Conservation (phyloP, 768 basidiomycete genomes). For the Imleria badia region DNA sequence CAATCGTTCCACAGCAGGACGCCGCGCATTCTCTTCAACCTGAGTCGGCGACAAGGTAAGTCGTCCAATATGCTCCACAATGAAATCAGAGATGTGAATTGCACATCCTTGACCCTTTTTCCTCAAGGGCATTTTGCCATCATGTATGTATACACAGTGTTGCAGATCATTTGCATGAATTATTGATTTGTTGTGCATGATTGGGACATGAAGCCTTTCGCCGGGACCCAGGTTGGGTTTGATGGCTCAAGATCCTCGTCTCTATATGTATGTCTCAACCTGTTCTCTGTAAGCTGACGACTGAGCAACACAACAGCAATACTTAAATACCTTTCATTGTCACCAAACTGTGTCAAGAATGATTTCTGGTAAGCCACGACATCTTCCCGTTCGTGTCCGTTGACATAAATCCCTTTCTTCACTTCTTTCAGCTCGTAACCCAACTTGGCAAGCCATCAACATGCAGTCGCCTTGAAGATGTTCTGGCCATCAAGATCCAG, state of each 20-base stretch:
- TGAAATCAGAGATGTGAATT: constrained; percentile 44
- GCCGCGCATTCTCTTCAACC: background rate
- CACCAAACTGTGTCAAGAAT: background rate
- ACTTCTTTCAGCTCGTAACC: constrained; percentile 22
- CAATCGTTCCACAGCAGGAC: background rate
- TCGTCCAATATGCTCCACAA: constrained; percentile 7
- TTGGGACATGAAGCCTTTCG: background rate
- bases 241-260: background rate
- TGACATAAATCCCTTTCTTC: constrained; percentile 26
- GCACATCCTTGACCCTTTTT: constrained; percentile 36
- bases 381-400: constrained; percentile 27
- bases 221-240: background rate
- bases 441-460: constrained; percentile 34
- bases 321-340: background rate
- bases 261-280: background rate
- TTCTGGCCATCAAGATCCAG: background rate
- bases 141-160: background rate
- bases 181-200: constrained; percentile 22
- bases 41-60: background rate
- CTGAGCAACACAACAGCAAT: no score
- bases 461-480: constrained; percentile 22
- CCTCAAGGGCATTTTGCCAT: constrained; percentile 9
- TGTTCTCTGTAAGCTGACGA: no score
- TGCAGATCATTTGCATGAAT: constrained; percentile 23
- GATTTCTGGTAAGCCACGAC: constrained; percentile 15